These are phyloP conservation scores for Phycomyces blakesleeanus DNA, from an alignment of 192 early-diverging fungal species.

Conservation along the genomic window DNA sequence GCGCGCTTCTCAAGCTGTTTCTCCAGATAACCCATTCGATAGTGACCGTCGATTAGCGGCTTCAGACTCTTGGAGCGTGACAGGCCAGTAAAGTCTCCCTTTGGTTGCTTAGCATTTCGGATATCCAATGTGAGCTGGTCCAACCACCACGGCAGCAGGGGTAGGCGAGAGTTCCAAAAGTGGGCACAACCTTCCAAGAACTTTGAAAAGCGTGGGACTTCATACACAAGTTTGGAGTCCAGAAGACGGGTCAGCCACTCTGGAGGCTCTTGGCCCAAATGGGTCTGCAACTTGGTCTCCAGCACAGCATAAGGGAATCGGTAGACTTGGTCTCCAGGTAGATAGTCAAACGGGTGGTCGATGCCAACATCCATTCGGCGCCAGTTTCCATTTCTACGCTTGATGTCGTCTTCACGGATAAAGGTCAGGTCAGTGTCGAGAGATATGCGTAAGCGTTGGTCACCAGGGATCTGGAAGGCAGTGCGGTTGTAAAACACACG, in stretches of 20 bases:
- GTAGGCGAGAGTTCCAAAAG: conserved; percentile 39
- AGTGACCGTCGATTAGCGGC: conserved; percentile 33
- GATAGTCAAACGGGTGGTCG: conserved; percentile 75
- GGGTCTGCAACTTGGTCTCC: conserved; percentile 86
- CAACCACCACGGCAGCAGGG: conserved; percentile 48
- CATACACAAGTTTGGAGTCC: conserved; percentile 35
- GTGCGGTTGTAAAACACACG: conserved; percentile 96
- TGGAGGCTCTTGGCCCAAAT: conserved; percentile 71
- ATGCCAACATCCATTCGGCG: conserved; percentile 81
- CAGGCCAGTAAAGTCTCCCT: conserved; percentile 46
- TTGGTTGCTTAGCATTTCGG: conserved; percentile 61
- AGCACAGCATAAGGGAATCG: conserved; percentile 86
- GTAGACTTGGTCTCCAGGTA: conserved; percentile 57
- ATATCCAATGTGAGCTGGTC: conserved; percentile 55
- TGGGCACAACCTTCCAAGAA: conserved; percentile 43
- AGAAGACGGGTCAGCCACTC: conserved; percentile 80
- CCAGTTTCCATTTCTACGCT: conserved; percentile 86
- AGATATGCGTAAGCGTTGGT: conserved; percentile 88
- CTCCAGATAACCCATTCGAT: conserved; percentile 36
- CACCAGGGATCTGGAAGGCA: conserved; percentile 98
- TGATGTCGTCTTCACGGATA: conserved; percentile 88
- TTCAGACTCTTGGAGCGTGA: conserved; percentile 42
- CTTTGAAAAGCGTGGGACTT: conserved; percentile 47
- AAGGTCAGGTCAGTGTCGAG: conserved; percentile 94
- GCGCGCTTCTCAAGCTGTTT: conserved; percentile 24